Conservation (phyloP, 2,329 filamentous ascomycete genomes). For the Paracoccidioides lutzii region DNA sequence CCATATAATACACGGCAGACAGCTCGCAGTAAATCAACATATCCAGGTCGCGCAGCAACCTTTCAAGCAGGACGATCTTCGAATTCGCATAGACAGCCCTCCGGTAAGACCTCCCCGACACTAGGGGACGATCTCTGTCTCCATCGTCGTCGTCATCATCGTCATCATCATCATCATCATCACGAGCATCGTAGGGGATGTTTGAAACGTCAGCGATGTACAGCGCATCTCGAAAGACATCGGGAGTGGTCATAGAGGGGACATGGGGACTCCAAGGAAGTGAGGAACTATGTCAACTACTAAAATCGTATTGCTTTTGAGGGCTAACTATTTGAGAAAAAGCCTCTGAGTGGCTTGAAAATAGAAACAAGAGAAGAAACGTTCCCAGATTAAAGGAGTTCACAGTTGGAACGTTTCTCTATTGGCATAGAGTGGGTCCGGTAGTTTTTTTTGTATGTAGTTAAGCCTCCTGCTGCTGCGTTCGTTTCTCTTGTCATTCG, state of each 20-base stretch:
- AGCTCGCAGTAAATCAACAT: conserved; percentile 49
- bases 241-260: conserved; percentile 35
- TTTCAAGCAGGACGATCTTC: conserved; percentile 39
- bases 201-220: conserved; percentile 35
- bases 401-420: not conserved
- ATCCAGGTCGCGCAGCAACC: conserved; percentile 45
- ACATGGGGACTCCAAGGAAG: conserved; percentile 24
- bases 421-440: not conserved
- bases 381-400: not conserved
- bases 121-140: conserved; percentile 7
- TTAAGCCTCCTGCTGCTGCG: not conserved
- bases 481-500: not conserved
- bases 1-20: conserved; percentile 49
- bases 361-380: not conserved
- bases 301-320: not conserved
- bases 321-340: not conserved
- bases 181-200: conserved; percentile 19
- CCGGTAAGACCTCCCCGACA: conserved; percentile 17
- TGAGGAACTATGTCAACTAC: not conserved
- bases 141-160: conserved; percentile 4
- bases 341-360: not conserved
- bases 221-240: conserved; percentile 35
- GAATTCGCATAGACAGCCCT: conserved; percentile 25
- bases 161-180: conserved; percentile 9
- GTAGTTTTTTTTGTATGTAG: not conserved